Evolutionary conservation across 306 rosid species (phyloP), one percentile per base, ranked within the genome.

Genomic region (Cyamopsis tetragonoloba): DNA sequence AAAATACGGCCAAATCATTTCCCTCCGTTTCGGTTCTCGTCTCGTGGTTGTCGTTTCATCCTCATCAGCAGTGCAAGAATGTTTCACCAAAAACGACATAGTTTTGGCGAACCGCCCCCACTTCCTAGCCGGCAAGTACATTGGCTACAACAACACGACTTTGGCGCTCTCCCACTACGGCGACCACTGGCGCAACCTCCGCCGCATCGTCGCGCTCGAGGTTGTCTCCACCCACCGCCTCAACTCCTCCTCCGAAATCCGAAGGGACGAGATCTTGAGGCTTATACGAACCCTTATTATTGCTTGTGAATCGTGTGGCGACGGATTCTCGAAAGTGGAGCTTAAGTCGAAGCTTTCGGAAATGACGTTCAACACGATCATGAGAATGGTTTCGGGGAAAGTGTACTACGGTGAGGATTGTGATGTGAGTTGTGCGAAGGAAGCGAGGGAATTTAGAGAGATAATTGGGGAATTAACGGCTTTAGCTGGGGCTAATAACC

Each of bases 151-250:
- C 61, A 13, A 54, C 61, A 54, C 61, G n/a, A 54, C 39, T 22
- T 1, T 54, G 0, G 12, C n/a, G 0, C 1, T n/a, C 0, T 54
- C 61, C 6, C 5, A 11, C 12, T 54, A 54, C 23, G 61, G 61
- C 1, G 61, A 54, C 61, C 61, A 54, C 12, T 54, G 61, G 61
- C 61, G 61, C 61, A 54, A 54, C 1, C 61, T 54, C 2, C 61
- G 61, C 38, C 61, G 61, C 61, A 54, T 54, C 12, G 7, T 54
- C 0, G 0, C 39, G 0, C 61, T 54, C 6, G 61, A 54, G 23
- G 61, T 54, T 28, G 22, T 54, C 61, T 54, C 61, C 0, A 2
- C 39, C 0, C 61, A 54, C 39, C 61, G 61, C 3, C 4, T 54
- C 0, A 54, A 28, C 39, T 27, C 61, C 9, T 54, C 28, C 39